These are phyloP conservation scores for Durusdinium trenchii DNA, from an alignment of 73 alveolate genomes.

Conservation along the genomic window DNA sequence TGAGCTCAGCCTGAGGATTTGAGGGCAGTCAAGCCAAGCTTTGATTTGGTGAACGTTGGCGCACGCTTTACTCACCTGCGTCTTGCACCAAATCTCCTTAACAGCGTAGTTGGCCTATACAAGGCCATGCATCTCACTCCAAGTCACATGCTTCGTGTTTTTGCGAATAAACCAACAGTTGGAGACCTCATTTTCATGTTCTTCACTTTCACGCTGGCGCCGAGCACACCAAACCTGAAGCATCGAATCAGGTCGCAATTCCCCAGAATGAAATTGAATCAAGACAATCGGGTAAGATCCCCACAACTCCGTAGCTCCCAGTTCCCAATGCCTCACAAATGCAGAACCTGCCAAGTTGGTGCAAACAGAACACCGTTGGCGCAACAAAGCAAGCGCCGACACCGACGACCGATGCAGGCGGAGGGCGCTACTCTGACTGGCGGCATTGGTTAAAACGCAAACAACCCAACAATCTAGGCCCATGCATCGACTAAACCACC, in stretches of 20 bases:
- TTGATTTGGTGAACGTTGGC: neutral
- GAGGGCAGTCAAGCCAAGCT: neutral
- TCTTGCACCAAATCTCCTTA: slow-evolving; percentile 52
- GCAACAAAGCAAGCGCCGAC: too few species aligned
- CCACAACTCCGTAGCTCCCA: slow-evolving; percentile 71
- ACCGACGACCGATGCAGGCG: too few species aligned
- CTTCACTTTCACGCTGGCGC: neutral
- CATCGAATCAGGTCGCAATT: too few species aligned
- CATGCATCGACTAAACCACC: too few species aligned
- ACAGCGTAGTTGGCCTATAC: slow-evolving; percentile 37
- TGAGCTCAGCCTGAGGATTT: slow-evolving; percentile 24
- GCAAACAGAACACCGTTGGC: too few species aligned
- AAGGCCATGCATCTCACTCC: neutral
- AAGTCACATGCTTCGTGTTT: neutral
- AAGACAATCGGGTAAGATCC: neutral
- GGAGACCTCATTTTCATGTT: neutral
- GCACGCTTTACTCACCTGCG: neutral
- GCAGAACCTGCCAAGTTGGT: slow-evolving; percentile 75
- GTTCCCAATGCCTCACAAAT: slow-evolving; percentile 66
- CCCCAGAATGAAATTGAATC: too few species aligned
- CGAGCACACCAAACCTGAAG: slow-evolving; percentile 83
- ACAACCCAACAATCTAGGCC: too few species aligned
- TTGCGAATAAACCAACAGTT: neutral
- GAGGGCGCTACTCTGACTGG: too few species aligned
- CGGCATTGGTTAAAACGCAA: too few species aligned